Conservation (phyloP, 2,329 filamentous ascomycete genomes). For the Colletotrichum sp. region DNA sequence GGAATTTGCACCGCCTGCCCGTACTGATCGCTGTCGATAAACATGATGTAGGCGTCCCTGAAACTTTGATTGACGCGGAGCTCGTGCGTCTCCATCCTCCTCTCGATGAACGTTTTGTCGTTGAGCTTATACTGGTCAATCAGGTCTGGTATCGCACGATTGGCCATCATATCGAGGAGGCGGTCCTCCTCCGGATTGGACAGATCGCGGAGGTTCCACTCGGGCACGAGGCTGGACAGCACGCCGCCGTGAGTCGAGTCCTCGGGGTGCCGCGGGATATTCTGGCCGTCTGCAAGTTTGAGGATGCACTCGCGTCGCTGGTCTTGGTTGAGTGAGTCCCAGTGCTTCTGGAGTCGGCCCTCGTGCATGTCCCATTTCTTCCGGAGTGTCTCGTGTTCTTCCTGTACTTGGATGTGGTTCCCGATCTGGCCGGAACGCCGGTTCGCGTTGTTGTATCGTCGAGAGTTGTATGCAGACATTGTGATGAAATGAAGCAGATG, state of each 20-base stretch:
- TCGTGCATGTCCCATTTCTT: too few relatives aligned
- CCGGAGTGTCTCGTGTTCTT: too few relatives aligned
- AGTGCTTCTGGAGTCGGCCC: too few relatives aligned
- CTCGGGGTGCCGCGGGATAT: slow-evolving; percentile 35
- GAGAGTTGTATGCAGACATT: too few relatives aligned
- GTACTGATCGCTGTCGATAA: slow-evolving; percentile 33
- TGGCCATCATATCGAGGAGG: slow-evolving; percentile 40
- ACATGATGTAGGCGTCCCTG: slow-evolving; percentile 36
- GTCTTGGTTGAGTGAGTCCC: too few relatives aligned
- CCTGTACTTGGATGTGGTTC: too few relatives aligned
- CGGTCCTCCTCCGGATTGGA: slow-evolving; percentile 35
- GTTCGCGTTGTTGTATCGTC: too few relatives aligned
- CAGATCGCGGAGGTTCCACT: slow-evolving; percentile 48
- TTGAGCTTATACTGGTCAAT: slow-evolving; percentile 37
- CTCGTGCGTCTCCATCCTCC: slow-evolving; percentile 36
- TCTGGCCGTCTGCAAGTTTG: slow-evolving; percentile 33
- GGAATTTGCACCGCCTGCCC: slow-evolving; percentile 35
- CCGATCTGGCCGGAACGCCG: too few relatives aligned
- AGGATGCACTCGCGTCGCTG: slow-evolving; percentile 30
- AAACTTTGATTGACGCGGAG: slow-evolving; percentile 31
- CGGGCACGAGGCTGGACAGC: slow-evolving; percentile 40
- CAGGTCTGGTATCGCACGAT: slow-evolving; percentile 38
- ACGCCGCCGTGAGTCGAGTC: slow-evolving; percentile 40
- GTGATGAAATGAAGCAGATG: too few relatives aligned
- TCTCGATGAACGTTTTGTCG: slow-evolving; percentile 39